Evolutionary conservation across 345 rosid genomes (phyloP).

Genomic region (Cochlearia excelsa): DNA sequence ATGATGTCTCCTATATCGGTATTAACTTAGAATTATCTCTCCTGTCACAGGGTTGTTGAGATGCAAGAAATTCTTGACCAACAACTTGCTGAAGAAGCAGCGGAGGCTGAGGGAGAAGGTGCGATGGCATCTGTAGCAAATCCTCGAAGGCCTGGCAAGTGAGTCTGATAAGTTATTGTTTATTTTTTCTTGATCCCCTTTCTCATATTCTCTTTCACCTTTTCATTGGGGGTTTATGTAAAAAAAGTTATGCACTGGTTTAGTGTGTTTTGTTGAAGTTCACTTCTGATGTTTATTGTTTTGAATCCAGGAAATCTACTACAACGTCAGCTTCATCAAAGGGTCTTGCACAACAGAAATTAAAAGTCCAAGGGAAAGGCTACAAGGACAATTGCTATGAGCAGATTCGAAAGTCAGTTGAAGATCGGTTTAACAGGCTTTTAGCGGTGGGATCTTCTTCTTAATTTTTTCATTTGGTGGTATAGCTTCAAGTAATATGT

Average conservation of each 20-base stretch:
- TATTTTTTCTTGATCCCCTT: constrained; percentile 12
- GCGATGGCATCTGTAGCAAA: constrained; percentile 88
- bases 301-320: constrained; percentile 59
- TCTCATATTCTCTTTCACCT: constrained; percentile 14
- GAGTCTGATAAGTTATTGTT: constrained; percentile 29
- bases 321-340: constrained; percentile 53
- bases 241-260: constrained; percentile 2
- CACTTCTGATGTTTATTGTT: constrained; percentile 17
- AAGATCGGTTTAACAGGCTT: constrained; percentile 78
- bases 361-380: constrained; percentile 85
- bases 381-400: constrained; percentile 98
- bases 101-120: constrained; percentile 98
- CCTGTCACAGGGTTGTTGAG: constrained; percentile 78
- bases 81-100: constrained; percentile 98
- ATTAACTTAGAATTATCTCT: constrained; percentile 18
- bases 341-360: constrained; percentile 62
- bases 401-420: constrained; percentile 83
- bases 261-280: constrained; percentile 13
- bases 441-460: constrained; percentile 54
- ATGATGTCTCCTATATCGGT: constrained; percentile 17
- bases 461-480: constrained; percentile 17
- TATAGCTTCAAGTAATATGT: constrained; percentile 8
- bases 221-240: constrained; percentile 4
- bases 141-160: constrained; percentile 90
- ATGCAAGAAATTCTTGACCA: constrained; percentile 99